Percentiles rank a stretch among this genome's conserved stretches.
phyloP scores from a whole-genome alignment of 164 flowering plant genomes.

The Protea cynaroides region DNA sequence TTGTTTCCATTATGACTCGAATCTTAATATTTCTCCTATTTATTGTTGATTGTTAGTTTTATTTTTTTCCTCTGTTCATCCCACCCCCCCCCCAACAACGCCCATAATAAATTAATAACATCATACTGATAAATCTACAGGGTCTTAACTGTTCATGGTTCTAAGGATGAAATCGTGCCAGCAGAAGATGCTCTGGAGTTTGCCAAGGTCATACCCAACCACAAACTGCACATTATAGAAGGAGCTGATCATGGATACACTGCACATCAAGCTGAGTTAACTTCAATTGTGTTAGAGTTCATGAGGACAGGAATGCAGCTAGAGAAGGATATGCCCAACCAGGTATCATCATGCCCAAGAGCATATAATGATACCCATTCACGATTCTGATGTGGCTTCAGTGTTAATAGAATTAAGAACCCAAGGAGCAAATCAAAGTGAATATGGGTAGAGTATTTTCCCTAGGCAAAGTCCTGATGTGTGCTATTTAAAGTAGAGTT shows the following conservation, averaged over 20 bases:
- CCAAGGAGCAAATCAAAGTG: background rate
- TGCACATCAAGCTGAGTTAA: constrained; percentile 44
- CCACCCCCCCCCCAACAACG: too few species aligned
- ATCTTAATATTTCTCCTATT: too few species aligned
- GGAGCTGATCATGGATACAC: constrained; percentile 62
- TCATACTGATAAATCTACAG: constrained; percentile 24
- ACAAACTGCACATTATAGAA: constrained; percentile 43
- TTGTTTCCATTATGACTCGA: too few species aligned
- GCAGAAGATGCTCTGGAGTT: constrained; percentile 52
- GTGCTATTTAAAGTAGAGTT: background rate
- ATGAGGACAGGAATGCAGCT: constrained; percentile 10
- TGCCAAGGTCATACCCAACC: constrained; percentile 46
- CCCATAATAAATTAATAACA: too few species aligned
- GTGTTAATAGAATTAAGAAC: background rate
- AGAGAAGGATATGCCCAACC: constrained; percentile 1
- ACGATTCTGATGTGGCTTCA: constrained; percentile 11
- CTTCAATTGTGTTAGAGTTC: constrained; percentile 40
- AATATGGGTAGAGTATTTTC: background rate
- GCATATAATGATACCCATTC: constrained; percentile 6
- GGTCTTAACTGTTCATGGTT: constrained; percentile 68
- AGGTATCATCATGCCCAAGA: background rate
- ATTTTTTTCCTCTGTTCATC: background rate
- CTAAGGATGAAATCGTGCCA: constrained; percentile 47
- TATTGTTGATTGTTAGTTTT: background rate
- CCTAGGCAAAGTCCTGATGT: too few species aligned